Conservation (phyloP, 1,284 basidiomycete genomes). For the Exobasidium cylindrosporum region DNA sequence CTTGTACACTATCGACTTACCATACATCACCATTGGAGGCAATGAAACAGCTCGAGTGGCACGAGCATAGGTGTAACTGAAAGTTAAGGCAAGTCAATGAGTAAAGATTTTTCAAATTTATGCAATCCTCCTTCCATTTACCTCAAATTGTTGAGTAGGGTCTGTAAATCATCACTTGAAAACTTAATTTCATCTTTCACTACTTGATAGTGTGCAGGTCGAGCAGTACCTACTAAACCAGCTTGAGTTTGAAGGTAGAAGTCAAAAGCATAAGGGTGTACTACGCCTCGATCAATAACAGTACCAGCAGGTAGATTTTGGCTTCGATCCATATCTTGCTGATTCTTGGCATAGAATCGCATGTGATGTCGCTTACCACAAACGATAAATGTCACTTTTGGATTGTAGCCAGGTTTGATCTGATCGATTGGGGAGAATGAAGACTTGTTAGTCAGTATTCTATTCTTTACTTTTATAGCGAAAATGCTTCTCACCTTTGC, state of each 20-base stretch:
- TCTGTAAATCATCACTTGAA: conserved; percentile 33
- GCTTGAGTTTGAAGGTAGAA: conserved; percentile 46
- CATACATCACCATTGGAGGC: conserved; percentile 57
- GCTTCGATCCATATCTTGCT: conserved; percentile 49
- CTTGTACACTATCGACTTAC: neutral
- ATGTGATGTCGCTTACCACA: conserved; percentile 55
- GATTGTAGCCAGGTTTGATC: conserved; percentile 1
- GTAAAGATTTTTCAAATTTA: conserved; percentile 42
- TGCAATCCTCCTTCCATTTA: conserved; percentile 10
- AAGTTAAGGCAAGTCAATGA: conserved; percentile 51
- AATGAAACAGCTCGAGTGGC: conserved; percentile 57
- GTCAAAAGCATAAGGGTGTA: conserved; percentile 59
- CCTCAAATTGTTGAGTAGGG: conserved; percentile 40
- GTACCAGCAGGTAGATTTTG: conserved; percentile 59
- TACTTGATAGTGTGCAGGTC: conserved; percentile 57
- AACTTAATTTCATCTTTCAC: conserved; percentile 56
- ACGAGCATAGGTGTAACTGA: conserved; percentile 56
- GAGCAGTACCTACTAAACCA: conserved; percentile 54
- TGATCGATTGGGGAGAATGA: conserved; percentile 1
- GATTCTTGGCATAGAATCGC: conserved; percentile 56
- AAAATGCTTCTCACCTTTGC: conserved; percentile 27
- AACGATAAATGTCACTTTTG: conserved; percentile 36
- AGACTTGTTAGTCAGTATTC: too few species aligned
- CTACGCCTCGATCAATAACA: conserved; percentile 55
- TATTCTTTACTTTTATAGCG: too few species aligned